Evolutionary conservation across 331 rosid species (phyloP).

Genomic region (Quercus tomentella): DNA sequence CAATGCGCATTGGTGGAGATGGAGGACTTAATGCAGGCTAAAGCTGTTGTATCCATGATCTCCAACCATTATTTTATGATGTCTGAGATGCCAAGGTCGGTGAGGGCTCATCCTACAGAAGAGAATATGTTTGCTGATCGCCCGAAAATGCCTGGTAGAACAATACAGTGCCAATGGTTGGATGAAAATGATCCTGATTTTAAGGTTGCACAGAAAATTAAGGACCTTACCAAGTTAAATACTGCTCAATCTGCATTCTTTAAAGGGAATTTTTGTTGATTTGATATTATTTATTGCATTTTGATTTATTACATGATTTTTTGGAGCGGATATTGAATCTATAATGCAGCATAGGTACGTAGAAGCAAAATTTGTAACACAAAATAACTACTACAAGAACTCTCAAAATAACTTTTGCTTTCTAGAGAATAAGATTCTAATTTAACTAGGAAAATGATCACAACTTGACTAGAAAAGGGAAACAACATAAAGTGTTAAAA

Average conservation of each 20-base stretch:
- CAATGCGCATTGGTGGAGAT: conserved; percentile 67
- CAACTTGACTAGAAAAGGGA: too few relatives aligned
- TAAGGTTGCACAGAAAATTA: conserved; percentile 46
- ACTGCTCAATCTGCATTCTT: conserved; percentile 44
- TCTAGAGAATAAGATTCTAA: too few relatives aligned
- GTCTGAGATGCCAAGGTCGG: conserved; percentile 85
- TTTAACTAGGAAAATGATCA: too few relatives aligned
- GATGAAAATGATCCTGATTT: conserved; percentile 61
- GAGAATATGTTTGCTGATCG: conserved; percentile 73
- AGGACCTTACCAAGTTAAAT: conserved; percentile 46
- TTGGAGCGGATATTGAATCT: too few relatives aligned
- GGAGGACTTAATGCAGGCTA: conserved; percentile 51
- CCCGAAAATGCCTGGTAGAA: conserved; percentile 53
- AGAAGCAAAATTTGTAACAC: too few relatives aligned
- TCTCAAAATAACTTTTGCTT: too few relatives aligned
- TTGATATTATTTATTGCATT: not conserved
- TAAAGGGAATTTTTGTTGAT: conserved; percentile 34
- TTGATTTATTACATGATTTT: not conserved
- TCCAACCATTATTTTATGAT: conserved; percentile 64
- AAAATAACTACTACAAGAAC: too few relatives aligned
- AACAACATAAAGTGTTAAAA: too few relatives aligned
- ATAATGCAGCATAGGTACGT: too few relatives aligned
- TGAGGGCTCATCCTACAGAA: conserved; percentile 54
- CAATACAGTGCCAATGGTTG: conserved; percentile 49
- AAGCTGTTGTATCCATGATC: conserved; percentile 32